phyloP scores from a whole-genome alignment of 2,329 filamentous ascomycete species.

The Talaromyces sp. region DNA sequence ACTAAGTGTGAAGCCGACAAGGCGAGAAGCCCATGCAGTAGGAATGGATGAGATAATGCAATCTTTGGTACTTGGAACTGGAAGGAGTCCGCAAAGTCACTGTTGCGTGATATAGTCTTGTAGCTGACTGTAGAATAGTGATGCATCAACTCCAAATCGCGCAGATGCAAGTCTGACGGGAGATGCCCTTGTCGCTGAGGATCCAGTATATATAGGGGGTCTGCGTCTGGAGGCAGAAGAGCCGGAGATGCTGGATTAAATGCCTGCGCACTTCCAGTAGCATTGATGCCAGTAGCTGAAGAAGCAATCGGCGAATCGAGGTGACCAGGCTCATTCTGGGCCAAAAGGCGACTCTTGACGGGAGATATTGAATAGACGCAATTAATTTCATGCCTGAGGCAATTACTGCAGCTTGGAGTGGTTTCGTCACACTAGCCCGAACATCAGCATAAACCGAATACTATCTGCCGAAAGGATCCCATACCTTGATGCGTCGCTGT shows the following conservation, averaged over 20 bases:
- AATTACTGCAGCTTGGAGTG: conserved; percentile 19
- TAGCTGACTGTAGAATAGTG: conserved; percentile 33
- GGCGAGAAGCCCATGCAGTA: conserved; percentile 23
- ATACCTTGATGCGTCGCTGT: conserved; percentile 13
- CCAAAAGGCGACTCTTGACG: conserved; percentile 10
- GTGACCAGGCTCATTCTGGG: conserved; percentile 2
- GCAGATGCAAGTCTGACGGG: conserved; percentile 18
- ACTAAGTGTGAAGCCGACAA: conserved; percentile 20
- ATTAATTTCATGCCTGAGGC: conserved; percentile 20
- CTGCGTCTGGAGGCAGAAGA: conserved; percentile 6
- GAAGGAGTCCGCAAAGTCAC: conserved; percentile 17
- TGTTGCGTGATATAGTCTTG: conserved; percentile 17
- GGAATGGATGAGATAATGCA: conserved; percentile 18
- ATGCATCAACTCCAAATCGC: conserved; percentile 41
- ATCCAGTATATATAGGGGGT: conserved; percentile 15
- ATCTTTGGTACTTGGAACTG: conserved; percentile 18
- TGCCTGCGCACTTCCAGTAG: neutral
- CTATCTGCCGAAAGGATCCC: neutral
- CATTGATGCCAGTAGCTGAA: neutral
- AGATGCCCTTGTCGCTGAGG: conserved; percentile 13
- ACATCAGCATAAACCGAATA: neutral
- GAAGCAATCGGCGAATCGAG: neutral
- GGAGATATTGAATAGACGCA: conserved; percentile 16
- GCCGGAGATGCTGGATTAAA: conserved; percentile 2
- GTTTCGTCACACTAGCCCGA: conserved; percentile 17